These are phyloP conservation scores for Rubus parviflorus DNA, from an alignment of 306 rosid genomes.

Conservation along the genomic window DNA sequence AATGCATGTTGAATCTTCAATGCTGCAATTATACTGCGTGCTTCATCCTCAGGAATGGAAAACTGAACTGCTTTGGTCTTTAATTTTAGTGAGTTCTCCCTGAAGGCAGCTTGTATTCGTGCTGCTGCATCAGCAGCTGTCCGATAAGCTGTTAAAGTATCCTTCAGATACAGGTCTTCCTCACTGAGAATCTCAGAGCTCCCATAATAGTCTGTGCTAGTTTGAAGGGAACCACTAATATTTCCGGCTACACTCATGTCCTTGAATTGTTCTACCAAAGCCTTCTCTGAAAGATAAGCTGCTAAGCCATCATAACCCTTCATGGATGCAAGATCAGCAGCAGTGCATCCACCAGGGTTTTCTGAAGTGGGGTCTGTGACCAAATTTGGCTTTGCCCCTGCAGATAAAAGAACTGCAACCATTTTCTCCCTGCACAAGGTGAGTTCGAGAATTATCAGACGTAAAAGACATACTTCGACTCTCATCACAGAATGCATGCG, in stretches of 20 bases:
- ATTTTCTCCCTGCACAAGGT: conserved; percentile 70
- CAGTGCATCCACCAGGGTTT: conserved; percentile 74
- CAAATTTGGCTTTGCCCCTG: conserved; percentile 87
- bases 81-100: conserved; percentile 70
- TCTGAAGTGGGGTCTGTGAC: conserved; percentile 84
- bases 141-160: conserved; percentile 73
- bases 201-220: conserved; percentile 35
- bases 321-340: conserved; percentile 74
- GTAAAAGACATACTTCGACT: background rate
- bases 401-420: conserved; percentile 75
- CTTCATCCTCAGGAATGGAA: conserved; percentile 72
- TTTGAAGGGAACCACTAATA: conserved; percentile 70
- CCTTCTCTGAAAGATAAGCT: conserved; percentile 92
- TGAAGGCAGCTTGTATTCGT: conserved; percentile 80
- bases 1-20: conserved; percentile 96
- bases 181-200: conserved; percentile 59
- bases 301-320: conserved; percentile 80
- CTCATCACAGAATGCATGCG: conserved; percentile 11
- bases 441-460: background rate
- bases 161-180: conserved; percentile 72
- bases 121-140: conserved; percentile 97
- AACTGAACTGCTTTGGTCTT: conserved; percentile 46
- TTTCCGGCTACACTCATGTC: conserved; percentile 91
- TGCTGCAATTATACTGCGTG: conserved; percentile 81
- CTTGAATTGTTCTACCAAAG: conserved; percentile 71